Percentiles rank a stretch among this genome's conserved stretches.
Conservation (phyloP, 495 filamentous ascomycete species). For the Xylaria venustula region DNA sequence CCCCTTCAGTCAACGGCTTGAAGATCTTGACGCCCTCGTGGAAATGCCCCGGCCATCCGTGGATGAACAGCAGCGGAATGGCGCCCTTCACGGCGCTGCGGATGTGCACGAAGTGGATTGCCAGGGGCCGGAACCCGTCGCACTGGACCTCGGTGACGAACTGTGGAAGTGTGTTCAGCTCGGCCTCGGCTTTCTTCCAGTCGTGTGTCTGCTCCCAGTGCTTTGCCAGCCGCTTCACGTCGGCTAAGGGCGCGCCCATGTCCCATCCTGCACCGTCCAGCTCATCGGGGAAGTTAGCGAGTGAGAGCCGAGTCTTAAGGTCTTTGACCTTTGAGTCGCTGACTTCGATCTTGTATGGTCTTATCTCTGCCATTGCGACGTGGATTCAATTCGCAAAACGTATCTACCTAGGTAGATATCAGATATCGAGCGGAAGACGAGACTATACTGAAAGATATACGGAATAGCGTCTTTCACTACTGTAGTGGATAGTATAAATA, state of each 20-base stretch:
- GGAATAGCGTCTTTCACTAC: too few species aligned
- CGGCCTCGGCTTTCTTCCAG: constrained; percentile 45
- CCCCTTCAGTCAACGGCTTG: constrained; percentile 48
- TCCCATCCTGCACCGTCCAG: constrained; percentile 32
- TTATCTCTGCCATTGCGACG: constrained; percentile 28
- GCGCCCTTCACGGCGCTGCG: constrained; percentile 45
- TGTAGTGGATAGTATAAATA: too few species aligned
- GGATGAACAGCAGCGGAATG: constrained; percentile 57
- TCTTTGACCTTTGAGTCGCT: constrained; percentile 25
- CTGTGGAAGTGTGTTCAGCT: constrained; percentile 56
- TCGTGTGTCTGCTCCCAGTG: constrained; percentile 51
- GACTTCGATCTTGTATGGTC: constrained; percentile 34
- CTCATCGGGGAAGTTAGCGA: constrained; percentile 35
- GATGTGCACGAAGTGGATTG: constrained; percentile 57
- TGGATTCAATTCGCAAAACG: too few species aligned
- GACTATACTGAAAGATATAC: too few species aligned
- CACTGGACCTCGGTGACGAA: constrained; percentile 51
- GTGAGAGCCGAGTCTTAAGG: constrained; percentile 31
- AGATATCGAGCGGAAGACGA: too few species aligned
- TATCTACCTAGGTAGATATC: too few species aligned
- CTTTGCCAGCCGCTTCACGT: constrained; percentile 48
- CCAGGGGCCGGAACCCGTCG: constrained; percentile 44
- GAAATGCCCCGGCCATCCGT: constrained; percentile 69
- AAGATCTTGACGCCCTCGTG: constrained; percentile 65
- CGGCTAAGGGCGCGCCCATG: constrained; percentile 46